Base-by-base conservation (phyloP, 352 stramenopile genomes). In the Pythium monospermum region DNA sequence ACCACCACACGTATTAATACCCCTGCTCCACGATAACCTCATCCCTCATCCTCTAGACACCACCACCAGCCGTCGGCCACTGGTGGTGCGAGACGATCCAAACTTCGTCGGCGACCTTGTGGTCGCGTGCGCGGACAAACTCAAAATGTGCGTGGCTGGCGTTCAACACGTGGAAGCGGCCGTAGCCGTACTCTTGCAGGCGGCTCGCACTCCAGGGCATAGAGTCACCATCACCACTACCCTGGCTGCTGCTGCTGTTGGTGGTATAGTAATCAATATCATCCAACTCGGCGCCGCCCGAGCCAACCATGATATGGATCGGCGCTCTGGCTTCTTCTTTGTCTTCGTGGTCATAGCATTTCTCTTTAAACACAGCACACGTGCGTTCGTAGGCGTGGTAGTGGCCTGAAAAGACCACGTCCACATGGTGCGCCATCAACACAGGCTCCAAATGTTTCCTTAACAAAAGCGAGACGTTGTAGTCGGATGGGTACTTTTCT, bases 301-400 rank as follows among this genome's bases (percentile, higher is more conserved):
- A 74, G 31, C 69, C 69, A 32, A 79, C 57, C 66, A 76, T 79
- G 41, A 79, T 59, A 42, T 76, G 66, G 10, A 57, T 52, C 1
- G 69, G 53, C 6, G 60, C 69, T 23, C 51, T 39, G 16, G 60
- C 53, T 11, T 41, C 7, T 4, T 6, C 23, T 5, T 53, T 40
- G 13, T 62, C 58, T 19, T 59, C 57, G 16, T 49, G 41, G n/a
- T n/a, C n/a, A 12, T 46, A 30, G 48, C 61, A 71, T 21, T 55
- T 16, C 23, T 52, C 39, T 22, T 69, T 46, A 36, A 55, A 55
- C 26, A 73, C 61, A 13, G 64, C 51, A 15, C 53, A 66, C 10
- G 60, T 68, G 19, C 60, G 60, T 26, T 73, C 64, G 44, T 73
- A 73, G 10, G 57, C 44, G 43, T 73, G 64, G 49, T 66, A 62